Conservation (phyloP, 2,329 filamentous ascomycete species). For the Penicillium sp. region DNA sequence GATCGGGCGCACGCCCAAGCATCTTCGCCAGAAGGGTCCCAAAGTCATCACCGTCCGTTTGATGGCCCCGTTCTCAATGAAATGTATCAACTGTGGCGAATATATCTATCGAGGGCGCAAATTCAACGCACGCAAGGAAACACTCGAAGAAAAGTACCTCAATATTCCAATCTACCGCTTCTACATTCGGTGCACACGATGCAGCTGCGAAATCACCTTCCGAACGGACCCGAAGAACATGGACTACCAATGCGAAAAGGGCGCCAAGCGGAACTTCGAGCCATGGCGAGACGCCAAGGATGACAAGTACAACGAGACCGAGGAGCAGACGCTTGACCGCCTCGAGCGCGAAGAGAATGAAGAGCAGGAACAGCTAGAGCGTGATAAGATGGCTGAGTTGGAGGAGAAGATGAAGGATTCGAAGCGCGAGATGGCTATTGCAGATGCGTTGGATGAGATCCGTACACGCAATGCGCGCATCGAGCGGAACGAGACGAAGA, state of each 20-base stretch:
- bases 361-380: constrained; percentile 62
- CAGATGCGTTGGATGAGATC: constrained; percentile 93
- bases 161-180: constrained; percentile 83
- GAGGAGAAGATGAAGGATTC: constrained; percentile 92
- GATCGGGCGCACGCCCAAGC: constrained; percentile 61
- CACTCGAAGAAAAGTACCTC: constrained; percentile 83
- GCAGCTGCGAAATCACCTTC: constrained; percentile 83
- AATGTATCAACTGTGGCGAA: constrained; percentile 59
- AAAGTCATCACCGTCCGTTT: constrained; percentile 81
- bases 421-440: constrained; percentile 91
- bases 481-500: constrained; percentile 67
- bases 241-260: constrained; percentile 77
- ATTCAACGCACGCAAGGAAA: constrained; percentile 94
- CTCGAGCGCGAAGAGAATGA: constrained; percentile 70
- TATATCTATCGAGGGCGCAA: constrained; percentile 92
- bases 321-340: constrained; percentile 79
- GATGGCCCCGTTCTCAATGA: constrained; percentile 84
- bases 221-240: constrained; percentile 88
- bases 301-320: constrained; percentile 63
- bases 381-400: constrained; percentile 89
- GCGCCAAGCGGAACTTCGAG: constrained; percentile 90
- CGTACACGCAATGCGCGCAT: constrained; percentile 83
- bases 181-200: constrained; percentile 85
- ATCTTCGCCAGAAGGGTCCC: constrained; percentile 60
- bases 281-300: constrained; percentile 71